Base-by-base conservation (phyloP, 257 asterid species). In the Solanum sejunctum region DNA sequence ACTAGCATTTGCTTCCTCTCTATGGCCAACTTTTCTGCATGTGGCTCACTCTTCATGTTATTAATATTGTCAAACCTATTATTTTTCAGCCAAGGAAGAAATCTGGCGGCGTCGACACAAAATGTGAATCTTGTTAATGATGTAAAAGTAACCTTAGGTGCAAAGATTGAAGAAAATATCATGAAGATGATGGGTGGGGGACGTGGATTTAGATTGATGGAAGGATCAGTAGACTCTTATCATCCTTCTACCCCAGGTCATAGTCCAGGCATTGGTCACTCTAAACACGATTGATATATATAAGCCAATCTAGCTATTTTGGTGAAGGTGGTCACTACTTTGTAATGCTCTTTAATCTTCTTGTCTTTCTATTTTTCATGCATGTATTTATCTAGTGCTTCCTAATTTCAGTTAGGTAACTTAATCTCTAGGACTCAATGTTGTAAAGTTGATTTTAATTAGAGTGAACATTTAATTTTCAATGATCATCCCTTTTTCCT, bases 251-350 rank as follows among this genome's bases (percentile, higher is more conserved):
- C 86, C 7, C 98, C 96, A 1, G 98, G 98, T 7, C 89, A 87
- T n/a, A 94, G 98, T 58, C 98, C 98, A 0, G 98, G 98, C 75
- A 92, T 94, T 73, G 98, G 98, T 54, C 97, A 94, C 83, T 90
- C 96, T 28, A 90, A 84, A 81, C 98, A 93, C 78, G 91, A 89
- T 56, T 90, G 70, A 17, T 18, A 28, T 49, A 23, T n/a, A 28
- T 49, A 51, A 8, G 8, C 9, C 15, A 75, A 77, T 77, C 45
- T 77, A 23, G 45, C 43, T 51, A 23, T 77, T 51, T 47, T 77
- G 15, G 45, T 51, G 82, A 77, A 9, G n/a, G 13, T 4, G 1
- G 20, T 58, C 66, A 1, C n/a, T 58, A 6, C n/a, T 47, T 75
- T 73, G 58, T 21, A 47, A 73, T 21, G 41, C 81, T 47, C 58